Base-by-base conservation (phyloP, 2,329 filamentous ascomycete species). In the Fusarium kyushuense region DNA sequence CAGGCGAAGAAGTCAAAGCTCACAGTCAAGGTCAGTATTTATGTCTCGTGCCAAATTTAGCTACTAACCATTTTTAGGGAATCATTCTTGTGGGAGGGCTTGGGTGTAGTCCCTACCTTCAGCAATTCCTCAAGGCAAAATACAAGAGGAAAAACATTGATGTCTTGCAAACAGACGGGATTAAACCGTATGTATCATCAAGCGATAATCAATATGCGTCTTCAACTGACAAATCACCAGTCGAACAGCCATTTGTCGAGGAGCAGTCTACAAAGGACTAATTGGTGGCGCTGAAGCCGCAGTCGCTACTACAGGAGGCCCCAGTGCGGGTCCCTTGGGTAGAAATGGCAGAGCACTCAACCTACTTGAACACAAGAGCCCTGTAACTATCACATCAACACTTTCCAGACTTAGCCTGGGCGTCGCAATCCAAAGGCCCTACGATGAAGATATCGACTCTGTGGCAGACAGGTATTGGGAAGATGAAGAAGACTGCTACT, bases 31-130 rank as follows among this genome's bases (percentile, higher is more conserved):
- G 33, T 27, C 8, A 27, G 27, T 27, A 9, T 8, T 27, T 27
- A 27, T 27, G 27, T 8, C 7, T 27, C 27, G 9, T 27, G 9
- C 27, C 8, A 27, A 27, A 8, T 7, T 8, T 27, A 3, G 27
- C 3, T 27, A 8, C 7, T 35, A 35, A 35, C 16, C 13, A 17
- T 35, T 5, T 21, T 2, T 21, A 55, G 53, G 53, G 53, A 1
- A 55, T 55, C 4, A 49, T 55, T 2, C 53, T 55, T 17, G 42
- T 55, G 10, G 53, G 53, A 5, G 53, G 53, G 5, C 10, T 55
- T 1, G 53, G 53, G 2, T 55, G 32, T n/a, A 55, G 53, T 16
- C 53, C 53, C 6, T 55, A 55, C 7, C 32, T 55, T 4, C 30
- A 55, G 5, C 42, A 55, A 2, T 32, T 48, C 4, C 17, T 55